A percentile compares a stretch with the other conserved stretches of the same genome.
phyloP scores from a whole-genome alignment of 306 rosid species.

The Sindora glabra region DNA sequence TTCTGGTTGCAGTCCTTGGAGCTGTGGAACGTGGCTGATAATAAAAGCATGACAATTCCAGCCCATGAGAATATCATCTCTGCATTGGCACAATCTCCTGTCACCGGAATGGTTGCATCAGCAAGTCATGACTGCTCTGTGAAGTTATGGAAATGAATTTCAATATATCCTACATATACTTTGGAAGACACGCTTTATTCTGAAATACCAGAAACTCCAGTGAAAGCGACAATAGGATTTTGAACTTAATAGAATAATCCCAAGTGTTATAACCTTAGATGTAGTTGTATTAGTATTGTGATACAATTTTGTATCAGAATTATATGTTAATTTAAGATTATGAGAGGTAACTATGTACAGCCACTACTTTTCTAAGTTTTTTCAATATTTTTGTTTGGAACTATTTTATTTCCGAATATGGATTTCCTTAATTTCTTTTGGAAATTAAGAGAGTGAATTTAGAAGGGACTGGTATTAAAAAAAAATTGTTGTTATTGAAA shows the following conservation, averaged over 20 bases:
- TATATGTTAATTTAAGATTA: neutral
- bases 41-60: slow-evolving; percentile 36
- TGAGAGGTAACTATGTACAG: neutral
- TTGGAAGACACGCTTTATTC: slow-evolving; percentile 1
- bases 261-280: neutral
- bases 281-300: neutral
- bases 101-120: slow-evolving; percentile 48
- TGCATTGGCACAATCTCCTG: slow-evolving; percentile 36
- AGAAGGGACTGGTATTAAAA: no score
- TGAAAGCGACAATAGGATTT: slow-evolving; percentile 7
- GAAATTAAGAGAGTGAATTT: no score
- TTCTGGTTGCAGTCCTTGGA: slow-evolving; percentile 31
- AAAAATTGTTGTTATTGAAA: no score
- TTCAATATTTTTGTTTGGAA: no score
- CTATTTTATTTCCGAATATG: no score
- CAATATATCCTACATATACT: slow-evolving; percentile 1
- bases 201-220: slow-evolving; percentile 5
- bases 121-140: slow-evolving; percentile 43
- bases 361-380: no score
- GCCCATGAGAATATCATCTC: slow-evolving; percentile 39
- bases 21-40: slow-evolving; percentile 45
- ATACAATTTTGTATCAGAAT: neutral
- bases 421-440: no score
- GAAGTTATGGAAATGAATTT: slow-evolving; percentile 36
- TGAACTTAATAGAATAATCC: slow-evolving; percentile 8